phyloP scores from a whole-genome alignment of 2,329 filamentous ascomycete genomes.

The Arthrobotrys sphaeroides region DNA sequence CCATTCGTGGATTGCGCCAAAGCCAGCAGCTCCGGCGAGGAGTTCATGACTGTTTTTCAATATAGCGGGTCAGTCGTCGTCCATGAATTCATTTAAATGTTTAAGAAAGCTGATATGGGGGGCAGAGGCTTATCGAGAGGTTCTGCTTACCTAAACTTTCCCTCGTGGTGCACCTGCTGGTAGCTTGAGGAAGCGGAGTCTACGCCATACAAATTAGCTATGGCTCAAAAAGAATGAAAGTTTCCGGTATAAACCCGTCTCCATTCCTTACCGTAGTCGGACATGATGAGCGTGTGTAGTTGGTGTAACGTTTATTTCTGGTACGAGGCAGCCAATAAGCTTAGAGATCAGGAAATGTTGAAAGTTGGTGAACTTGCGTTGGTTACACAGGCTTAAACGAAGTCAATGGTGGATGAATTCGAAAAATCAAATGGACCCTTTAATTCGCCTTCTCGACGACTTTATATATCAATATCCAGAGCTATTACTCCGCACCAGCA shows the following conservation, averaged over 20 bases:
- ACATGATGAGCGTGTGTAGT: neutral
- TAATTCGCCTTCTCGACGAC: neutral
- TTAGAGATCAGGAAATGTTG: neutral
- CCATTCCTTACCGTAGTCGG: slow-evolving; percentile 1
- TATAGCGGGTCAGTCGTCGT: neutral
- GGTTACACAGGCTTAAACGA: neutral
- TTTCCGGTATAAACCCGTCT: neutral
- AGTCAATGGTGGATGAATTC: neutral
- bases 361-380: neutral
- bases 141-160: slow-evolving; percentile 15
- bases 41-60: slow-evolving; percentile 29
- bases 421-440: neutral
- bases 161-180: slow-evolving; percentile 38
- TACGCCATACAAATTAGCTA: neutral
- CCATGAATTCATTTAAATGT: neutral
- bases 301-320: too few relatives aligned
- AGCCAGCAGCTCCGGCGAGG: slow-evolving; percentile 45
- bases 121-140: too few relatives aligned
- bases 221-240: neutral
- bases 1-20: slow-evolving; percentile 35
- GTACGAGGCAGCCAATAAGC: too few relatives aligned
- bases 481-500: slow-evolving; percentile 11
- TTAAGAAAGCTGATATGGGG: neutral
- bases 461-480: slow-evolving; percentile 20
- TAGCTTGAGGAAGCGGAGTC: slow-evolving; percentile 8